Percentiles rank a stretch among this genome's conserved stretches.
These are phyloP conservation scores for Mycena metata DNA, from an alignment of 768 basidiomycete species.

Conservation along the genomic window DNA sequence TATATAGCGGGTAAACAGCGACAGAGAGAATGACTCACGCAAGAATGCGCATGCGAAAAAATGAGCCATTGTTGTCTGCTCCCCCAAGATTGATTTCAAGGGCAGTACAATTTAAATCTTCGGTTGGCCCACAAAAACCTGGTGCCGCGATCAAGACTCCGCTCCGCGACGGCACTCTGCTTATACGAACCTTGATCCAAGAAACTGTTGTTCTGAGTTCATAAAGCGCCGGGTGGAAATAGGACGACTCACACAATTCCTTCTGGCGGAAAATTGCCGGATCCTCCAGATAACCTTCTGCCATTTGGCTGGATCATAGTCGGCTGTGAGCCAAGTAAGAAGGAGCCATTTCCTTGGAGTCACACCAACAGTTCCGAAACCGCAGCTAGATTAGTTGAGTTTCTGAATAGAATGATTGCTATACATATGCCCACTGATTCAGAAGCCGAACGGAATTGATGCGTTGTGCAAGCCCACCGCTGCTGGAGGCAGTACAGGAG, in stretches of 20 bases:
- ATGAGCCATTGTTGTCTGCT: not conserved
- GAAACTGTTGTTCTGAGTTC: not conserved
- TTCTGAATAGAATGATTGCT: too few relatives aligned
- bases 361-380: not conserved
- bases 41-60: slow-evolving; percentile 5
- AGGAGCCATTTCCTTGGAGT: too few relatives aligned
- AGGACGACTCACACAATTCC: not conserved
- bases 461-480: too few relatives aligned
- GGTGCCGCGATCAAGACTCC: too few relatives aligned
- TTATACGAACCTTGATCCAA: slow-evolving; percentile 3
- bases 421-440: too few relatives aligned
- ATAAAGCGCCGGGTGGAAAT: too few relatives aligned
- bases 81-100: slow-evolving; percentile 8
- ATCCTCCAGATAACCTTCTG: not conserved
- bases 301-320: not conserved
- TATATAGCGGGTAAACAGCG: not conserved
- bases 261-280: not conserved
- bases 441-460: too few relatives aligned
- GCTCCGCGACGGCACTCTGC: not conserved
- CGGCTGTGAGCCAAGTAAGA: not conserved
- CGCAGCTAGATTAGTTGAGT: not conserved
- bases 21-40: slow-evolving; percentile 6
- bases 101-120: not conserved
- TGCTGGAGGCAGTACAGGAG: too few relatives aligned
- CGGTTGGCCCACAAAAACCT: not conserved